Evolutionary conservation across 2,329 filamentous ascomycete species (phyloP), one percentile per base, ranked within the genome.

Genomic region (Pseudopyrenochaeta lycopersici): DNA sequence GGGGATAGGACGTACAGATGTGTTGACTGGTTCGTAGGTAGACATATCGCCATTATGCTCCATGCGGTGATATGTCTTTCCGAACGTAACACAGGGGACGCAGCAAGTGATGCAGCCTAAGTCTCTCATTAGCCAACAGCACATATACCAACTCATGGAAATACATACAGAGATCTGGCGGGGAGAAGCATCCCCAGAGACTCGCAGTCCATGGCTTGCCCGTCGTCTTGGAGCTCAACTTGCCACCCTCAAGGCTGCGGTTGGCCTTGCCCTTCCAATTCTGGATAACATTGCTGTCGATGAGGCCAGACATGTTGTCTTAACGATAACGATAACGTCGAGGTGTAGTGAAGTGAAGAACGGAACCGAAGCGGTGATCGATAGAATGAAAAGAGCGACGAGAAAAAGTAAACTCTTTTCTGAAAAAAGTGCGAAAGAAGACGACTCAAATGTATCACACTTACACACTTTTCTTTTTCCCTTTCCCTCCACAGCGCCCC

Each of bases 31-130:
- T 11, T 66, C 64, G 52, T 74, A 76, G 7, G 55, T 65, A 4
- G 62, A 54, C 62, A 76, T 63, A 49, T 68, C 64, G 18, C 63
- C 62, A 35, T 74, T 58, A 40, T 74, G 63, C 21, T 64, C 62
- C 4, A 73, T 54, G 21, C 74, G 71, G 43, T 76, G 64, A 39
- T 72, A 63, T n/a, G 70, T 74, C 48, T 70, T 75, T 35, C 74
- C 74, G 59, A 75, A 75, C 2, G 68, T 71, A 18, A 76, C 55
- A 47, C 74, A 76, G 31, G 74, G 73, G 45, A 66, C 65, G 62
- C 23, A 56, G 31, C 48, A 58, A 29, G 56, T 49, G 3, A 48
- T 29, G 31, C 14, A 20, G 31, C 21, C 31, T 35, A 10, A 5
- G 23, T 36, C 17, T 15, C n/a, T 17, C 7, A 36, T 7, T 17